phyloP scores from a whole-genome alignment of 768 basidiomycete species.

The Gymnopilus junonius region DNA sequence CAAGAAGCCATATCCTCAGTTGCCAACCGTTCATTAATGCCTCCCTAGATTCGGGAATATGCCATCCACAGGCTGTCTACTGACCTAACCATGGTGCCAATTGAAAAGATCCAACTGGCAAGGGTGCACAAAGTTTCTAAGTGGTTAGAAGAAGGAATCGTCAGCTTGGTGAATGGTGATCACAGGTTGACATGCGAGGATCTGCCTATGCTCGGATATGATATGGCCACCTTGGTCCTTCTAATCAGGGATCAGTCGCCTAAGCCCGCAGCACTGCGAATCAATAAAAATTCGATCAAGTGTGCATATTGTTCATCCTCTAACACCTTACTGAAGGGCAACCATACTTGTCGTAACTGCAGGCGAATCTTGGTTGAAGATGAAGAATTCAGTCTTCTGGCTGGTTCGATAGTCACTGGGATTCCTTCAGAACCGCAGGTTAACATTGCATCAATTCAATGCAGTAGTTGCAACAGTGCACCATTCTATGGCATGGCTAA shows the following conservation, averaged over 20 bases:
- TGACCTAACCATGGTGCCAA: background rate
- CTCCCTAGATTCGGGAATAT: slow-evolving; percentile 5
- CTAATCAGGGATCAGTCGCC: slow-evolving; percentile 1
- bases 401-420: background rate
- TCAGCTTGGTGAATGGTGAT: background rate
- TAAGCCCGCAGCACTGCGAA: background rate
- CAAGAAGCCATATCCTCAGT: background rate
- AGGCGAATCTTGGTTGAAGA: background rate
- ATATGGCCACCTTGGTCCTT: slow-evolving; percentile 7
- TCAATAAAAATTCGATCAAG: slow-evolving; percentile 4
- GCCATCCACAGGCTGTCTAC: slow-evolving; percentile 15
- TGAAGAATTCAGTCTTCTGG: background rate
- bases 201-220: slow-evolving; percentile 4
- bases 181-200: background rate
- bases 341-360: background rate
- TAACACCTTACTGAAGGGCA: background rate
- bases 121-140: slow-evolving; percentile 8
- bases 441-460: background rate
- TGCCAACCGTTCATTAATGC: background rate
- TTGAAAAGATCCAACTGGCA: slow-evolving; percentile 10
- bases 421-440: background rate
- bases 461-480: background rate
- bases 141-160: slow-evolving; percentile 15
- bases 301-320: slow-evolving; percentile 4
- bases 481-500: background rate